Evolutionary conservation across 2,329 filamentous ascomycete species (phyloP), one percentile per base, ranked within the genome.

Genomic region (Fusarium torulosum): DNA sequence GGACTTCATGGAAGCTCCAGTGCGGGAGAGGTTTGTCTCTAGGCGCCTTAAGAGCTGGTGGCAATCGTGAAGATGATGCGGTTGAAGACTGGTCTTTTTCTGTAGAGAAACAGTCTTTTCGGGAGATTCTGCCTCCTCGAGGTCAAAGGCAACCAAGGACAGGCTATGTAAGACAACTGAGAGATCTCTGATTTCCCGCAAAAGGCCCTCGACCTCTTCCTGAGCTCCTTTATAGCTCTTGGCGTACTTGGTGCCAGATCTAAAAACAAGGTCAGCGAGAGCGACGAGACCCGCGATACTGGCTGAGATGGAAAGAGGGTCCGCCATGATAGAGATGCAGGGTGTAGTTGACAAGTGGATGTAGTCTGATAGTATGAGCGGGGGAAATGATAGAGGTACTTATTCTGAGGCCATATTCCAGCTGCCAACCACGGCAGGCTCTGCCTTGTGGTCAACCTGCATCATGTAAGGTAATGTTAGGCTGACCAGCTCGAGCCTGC

Each of bases 221-320:
- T 14, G 23, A 3, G 64, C n/a, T 4, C 42, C 52, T 37, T 20
- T 53, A 14, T 47, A 44, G 10, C 20, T 33, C 19, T 27, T 63
- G 21, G 10, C 20, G 9, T 66, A 68, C 33, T 55, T 65, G 1
- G n/a, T 29, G 2, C 25, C 55, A 2, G 23, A 15, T 4, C 58
- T 27, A 21, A 66, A 67, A 4, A 62, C 31, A 7, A 63, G 54
- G 25, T 71, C 60, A n/a, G 63, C 54, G 1, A 71, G 42, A 6
- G 55, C 6, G 7, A 63, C 59, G 4, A 67, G 33, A 2, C 60
- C 66, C 3, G 59, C 59, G 13, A 69, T 61, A 20, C 65, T 66
- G 1, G 58, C 60, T 4, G 63, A 55, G 8, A 61, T 15, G 1
- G 64, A 66, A 6, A 65, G 35, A 33, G 50, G 60, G 25, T 54